These are phyloP conservation scores for Gracilaria vermiculophylla DNA, from an alignment of 23 red algal species.

Conservation along the genomic window DNA sequence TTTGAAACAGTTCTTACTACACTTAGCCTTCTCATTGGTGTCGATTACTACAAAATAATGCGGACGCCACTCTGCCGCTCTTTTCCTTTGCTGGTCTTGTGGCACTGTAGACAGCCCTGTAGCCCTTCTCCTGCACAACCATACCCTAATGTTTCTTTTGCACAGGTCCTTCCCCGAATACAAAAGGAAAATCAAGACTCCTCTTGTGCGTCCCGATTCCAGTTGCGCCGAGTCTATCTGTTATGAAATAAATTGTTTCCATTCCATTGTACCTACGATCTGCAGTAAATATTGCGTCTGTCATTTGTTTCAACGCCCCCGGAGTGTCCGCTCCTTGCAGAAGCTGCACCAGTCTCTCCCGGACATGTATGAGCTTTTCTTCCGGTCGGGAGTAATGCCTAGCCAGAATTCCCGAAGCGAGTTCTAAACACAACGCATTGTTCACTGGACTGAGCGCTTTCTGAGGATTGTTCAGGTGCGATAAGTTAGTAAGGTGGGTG, in stretches of 20 bases:
- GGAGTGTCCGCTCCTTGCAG: slow-evolving; percentile 11
- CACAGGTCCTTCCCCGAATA: slow-evolving; percentile 10
- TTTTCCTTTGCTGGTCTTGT: neutral
- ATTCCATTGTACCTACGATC: slow-evolving; percentile 17
- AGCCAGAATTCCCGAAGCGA: neutral
- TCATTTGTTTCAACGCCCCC: neutral
- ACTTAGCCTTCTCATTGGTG: no score
- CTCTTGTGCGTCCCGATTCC: slow-evolving; percentile 3
- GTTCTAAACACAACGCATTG: neutral
- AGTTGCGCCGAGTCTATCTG: slow-evolving; percentile 13
- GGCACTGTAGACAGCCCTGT: neutral
- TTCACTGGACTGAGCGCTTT: slow-evolving; percentile 18
- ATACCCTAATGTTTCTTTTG: slow-evolving; percentile 18
- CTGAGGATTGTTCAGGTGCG: slow-evolving; percentile 3
- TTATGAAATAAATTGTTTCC: neutral
- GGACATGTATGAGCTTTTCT: neutral
- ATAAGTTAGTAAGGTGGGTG: neutral
- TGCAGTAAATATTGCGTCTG: slow-evolving; percentile 14
- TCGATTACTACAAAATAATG: no score
- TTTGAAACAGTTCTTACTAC: no score
- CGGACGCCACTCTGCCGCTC: neutral
- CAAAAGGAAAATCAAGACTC: slow-evolving; percentile 24
- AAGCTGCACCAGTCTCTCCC: neutral
- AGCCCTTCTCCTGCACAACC: slow-evolving; percentile 4
- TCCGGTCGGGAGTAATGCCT: neutral